Percentiles rank a stretch among this genome's conserved stretches.
phyloP scores from a whole-genome alignment of 176 grass and related monocot species.

The Elymus sibiricus region DNA sequence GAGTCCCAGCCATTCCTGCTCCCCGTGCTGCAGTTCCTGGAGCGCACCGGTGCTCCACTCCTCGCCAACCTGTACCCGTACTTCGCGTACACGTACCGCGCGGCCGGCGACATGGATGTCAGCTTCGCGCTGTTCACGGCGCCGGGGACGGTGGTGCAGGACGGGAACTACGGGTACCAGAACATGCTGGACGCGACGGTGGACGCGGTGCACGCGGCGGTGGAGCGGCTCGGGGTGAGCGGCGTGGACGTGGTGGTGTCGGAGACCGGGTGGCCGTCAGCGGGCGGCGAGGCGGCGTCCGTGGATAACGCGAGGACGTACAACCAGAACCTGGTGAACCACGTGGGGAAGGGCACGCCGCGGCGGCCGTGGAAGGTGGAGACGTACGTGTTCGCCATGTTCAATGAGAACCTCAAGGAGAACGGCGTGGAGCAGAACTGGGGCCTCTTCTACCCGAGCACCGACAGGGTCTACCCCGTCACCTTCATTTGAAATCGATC shows the following conservation, averaged over 20 bases:
- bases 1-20: conserved; percentile 18
- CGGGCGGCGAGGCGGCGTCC: background rate
- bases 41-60: conserved; percentile 41
- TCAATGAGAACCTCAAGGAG: conserved; percentile 62
- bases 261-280: conserved; percentile 61
- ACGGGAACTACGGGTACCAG: conserved; percentile 41
- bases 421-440: conserved; percentile 37
- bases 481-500: background rate
- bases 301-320: conserved; percentile 39
- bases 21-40: conserved; percentile 40
- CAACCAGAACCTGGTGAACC: conserved; percentile 60
- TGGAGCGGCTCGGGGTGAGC: conserved; percentile 23
- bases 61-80: conserved; percentile 67
- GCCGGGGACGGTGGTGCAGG: conserved; percentile 29
- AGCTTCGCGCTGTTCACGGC: conserved; percentile 54
- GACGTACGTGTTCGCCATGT: conserved; percentile 65
- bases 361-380: conserved; percentile 16
- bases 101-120: background rate
- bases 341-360: conserved; percentile 30
- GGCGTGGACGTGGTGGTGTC: conserved; percentile 28
- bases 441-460: conserved; percentile 53
- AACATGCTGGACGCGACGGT: conserved; percentile 58
- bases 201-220: conserved; percentile 49
- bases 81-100: conserved; percentile 31
- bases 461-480: conserved; percentile 45